Evolutionary conservation across 116 monocot species (phyloP), one percentile per base, ranked within the genome.

Genomic region (Phalaenopsis hybrid): DNA sequence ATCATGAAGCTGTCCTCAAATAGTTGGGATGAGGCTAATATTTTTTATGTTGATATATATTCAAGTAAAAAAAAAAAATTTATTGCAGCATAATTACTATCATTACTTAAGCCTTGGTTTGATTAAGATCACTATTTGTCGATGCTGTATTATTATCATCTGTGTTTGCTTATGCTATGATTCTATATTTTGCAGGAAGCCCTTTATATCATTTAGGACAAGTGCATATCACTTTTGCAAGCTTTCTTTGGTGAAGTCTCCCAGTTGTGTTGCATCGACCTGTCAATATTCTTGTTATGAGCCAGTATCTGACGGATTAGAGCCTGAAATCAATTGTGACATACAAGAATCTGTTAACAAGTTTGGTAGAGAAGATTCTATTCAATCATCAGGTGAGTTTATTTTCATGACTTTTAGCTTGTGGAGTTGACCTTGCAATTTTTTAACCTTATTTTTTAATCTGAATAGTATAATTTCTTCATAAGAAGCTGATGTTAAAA

Each of bases 211-310:
- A 49, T 83, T 94, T 10, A 88, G 81, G 84, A 97, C 91, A 43
- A 91, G 84, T 63, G 76, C 87, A 0, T 97, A 94, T 79, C 92
- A 92, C 81, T 97, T 97, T 84, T 94, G 96, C 81, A 97, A 97
- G 84, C 78, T 94, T 84, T 97, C 94, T 9, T 82, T 92, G 82
- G 92, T 92, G 78, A 94, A 94, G 57, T 52, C 78, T 67, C 78
- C 89, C 15, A 50, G 70, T n/a, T 23, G n/a, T 77, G 8, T 45
- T n/a, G 69, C n/a, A 43, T 73, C 79, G 75, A 61, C 33, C 34
- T 57, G 15, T 8, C 18, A 48, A 70, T 57, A 31, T 46, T 79
- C 57, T 0, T 17, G 46, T 61, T 57, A 70, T 48, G 15, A 23
- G 6, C 15, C 78, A 16, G 16, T 57, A 59, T 8, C 0, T 69